A percentile compares a stretch with the other conserved stretches of the same genome.
These are phyloP conservation scores for Trifolium fragiferum DNA, from an alignment of 306 rosid species.

Conservation along the genomic window DNA sequence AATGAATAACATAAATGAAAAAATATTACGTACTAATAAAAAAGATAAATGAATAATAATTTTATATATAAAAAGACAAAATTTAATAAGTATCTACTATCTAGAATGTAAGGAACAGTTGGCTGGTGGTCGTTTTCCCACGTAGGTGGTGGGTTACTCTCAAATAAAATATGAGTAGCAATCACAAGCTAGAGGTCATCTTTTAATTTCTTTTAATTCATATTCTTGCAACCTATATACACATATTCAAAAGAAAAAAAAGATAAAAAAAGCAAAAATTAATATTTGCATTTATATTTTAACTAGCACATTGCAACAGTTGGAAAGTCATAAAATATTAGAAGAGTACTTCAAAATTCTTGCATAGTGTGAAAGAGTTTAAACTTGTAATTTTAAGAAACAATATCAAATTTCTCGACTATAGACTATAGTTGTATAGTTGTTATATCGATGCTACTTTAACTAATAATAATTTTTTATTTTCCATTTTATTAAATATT, in stretches of 20 bases:
- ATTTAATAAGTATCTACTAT: neutral
- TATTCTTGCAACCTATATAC: conserved; percentile 38
- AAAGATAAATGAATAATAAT: no score
- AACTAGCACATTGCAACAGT: neutral
- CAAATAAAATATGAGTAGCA: conserved; percentile 51
- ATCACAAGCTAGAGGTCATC: conserved; percentile 43
- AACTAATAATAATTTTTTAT: neutral
- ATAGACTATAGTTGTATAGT: no score
- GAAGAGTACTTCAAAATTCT: neutral
- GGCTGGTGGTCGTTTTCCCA: conserved; percentile 86
- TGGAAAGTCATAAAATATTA: neutral
- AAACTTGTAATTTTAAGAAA: neutral
- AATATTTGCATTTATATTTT: neutral
- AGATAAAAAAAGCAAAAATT: conserved; percentile 25
- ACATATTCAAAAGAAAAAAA: neutral
- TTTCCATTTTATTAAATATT: neutral
- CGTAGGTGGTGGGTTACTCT: conserved; percentile 65
- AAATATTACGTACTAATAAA: no score
- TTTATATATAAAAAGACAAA: no score
- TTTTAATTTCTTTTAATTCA: conserved; percentile 30
- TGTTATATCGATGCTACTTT: neutral
- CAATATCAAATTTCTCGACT: no score
- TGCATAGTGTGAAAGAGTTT: neutral
- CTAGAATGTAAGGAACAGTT: conserved; percentile 57
- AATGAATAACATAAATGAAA: no score